phyloP scores from a whole-genome alignment of 1,139 yeast species.

The Suhomyces atakaporum region DNA sequence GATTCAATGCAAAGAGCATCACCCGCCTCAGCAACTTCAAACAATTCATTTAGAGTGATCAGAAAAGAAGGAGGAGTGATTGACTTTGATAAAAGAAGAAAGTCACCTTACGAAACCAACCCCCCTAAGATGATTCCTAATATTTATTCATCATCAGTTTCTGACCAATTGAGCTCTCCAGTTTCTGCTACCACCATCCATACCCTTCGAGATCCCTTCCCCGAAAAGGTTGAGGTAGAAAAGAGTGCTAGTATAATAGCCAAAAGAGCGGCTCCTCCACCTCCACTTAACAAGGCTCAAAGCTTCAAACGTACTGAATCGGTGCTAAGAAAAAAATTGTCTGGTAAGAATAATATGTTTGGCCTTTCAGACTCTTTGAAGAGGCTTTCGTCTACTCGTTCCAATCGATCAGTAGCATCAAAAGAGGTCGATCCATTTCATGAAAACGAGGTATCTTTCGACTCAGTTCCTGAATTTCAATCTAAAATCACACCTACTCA shows the following conservation, averaged over 20 bases:
- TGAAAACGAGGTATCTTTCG: constrained; percentile 72
- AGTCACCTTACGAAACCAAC: constrained; percentile 64
- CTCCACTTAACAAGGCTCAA: constrained; percentile 39
- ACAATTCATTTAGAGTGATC: constrained; percentile 62
- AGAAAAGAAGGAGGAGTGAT: constrained; percentile 69
- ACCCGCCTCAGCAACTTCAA: constrained; percentile 13
- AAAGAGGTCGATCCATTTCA: constrained; percentile 51
- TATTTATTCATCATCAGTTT: constrained; percentile 45
- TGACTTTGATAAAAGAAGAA: constrained; percentile 78
- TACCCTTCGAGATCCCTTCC: constrained; percentile 27
- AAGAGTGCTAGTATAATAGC: constrained; percentile 50
- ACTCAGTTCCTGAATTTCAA: constrained; percentile 60
- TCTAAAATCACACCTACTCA: constrained; percentile 12
- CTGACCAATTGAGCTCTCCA: constrained; percentile 36
- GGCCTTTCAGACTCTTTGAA: constrained; percentile 1
- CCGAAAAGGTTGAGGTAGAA: constrained; percentile 9
- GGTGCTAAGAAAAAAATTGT: constrained; percentile 11
- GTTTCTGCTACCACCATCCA: constrained; percentile 41
- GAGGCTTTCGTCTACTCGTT: constrained; percentile 17
- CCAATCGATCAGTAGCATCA: constrained; percentile 18
- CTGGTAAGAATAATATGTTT: constrained; percentile 3
- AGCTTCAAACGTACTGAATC: constrained; percentile 17
- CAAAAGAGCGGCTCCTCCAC: constrained; percentile 74
- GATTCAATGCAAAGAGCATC: constrained; percentile 10
- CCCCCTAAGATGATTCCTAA: constrained; percentile 47